Conservation (phyloP, 495 filamentous ascomycete genomes). For the Symbiotaphrina buchneri region DNA sequence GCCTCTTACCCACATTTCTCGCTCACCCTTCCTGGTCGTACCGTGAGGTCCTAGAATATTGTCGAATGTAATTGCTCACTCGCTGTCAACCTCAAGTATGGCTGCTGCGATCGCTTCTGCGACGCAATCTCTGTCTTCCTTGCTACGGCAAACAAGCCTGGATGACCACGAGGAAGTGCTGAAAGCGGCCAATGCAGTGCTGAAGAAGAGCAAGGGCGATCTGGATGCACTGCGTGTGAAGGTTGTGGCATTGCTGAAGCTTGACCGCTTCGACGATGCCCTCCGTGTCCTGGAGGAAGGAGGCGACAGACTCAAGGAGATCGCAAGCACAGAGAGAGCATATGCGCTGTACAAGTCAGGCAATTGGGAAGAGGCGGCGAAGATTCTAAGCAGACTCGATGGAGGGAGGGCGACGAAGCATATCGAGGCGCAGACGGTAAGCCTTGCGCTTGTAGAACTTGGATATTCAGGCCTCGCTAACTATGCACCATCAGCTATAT, state of each 20-base stretch:
- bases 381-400: conserved; percentile 25
- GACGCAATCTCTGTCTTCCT: conserved; percentile 26
- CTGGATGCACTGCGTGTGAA: conserved; percentile 52
- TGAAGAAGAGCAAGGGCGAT: conserved; percentile 40
- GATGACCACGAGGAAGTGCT: conserved; percentile 57
- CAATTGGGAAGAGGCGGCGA: conserved; percentile 43
- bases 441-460: conserved; percentile 8
- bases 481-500: conserved; percentile 32
- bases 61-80: no score
- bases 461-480: conserved; percentile 4
- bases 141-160: conserved; percentile 34
- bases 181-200: conserved; percentile 41
- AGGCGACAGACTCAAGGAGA: conserved; percentile 39
- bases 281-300: conserved; percentile 52
- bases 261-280: conserved; percentile 86
- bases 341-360: conserved; percentile 87
- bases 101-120: no score
- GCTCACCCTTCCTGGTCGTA: no score
- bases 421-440: conserved; percentile 68
- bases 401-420: conserved; percentile 44
- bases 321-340: conserved; percentile 54
- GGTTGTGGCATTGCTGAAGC: conserved; percentile 68
- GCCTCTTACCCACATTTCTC: no score
- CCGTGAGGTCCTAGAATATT: no score
- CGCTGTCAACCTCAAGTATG: no score